Conservation (phyloP, 306 rosid genomes). For the Begonia loranthoides region DNA sequence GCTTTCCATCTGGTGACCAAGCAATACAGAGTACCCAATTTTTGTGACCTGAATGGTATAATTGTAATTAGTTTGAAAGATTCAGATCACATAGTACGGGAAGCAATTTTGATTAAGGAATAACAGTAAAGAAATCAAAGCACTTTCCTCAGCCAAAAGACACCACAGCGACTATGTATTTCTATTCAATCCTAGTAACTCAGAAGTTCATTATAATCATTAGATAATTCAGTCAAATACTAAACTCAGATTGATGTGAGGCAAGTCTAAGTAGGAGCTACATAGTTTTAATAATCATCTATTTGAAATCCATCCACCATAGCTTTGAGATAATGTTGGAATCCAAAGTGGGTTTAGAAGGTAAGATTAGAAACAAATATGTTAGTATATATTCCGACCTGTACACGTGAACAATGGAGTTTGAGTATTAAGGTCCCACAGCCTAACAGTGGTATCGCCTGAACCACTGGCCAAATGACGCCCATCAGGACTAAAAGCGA, state of each 20-base stretch:
- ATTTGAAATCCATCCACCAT: too few species aligned
- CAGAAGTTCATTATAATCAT: too few species aligned
- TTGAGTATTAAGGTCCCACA: constrained; percentile 90
- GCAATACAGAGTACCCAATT: constrained; percentile 93
- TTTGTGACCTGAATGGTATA: constrained; percentile 52
- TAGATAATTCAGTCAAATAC: too few species aligned
- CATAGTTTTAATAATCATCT: too few species aligned
- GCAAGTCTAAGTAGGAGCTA: too few species aligned
- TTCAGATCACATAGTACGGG: not conserved
- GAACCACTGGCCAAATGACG: constrained; percentile 90
- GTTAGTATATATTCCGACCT: constrained; percentile 34
- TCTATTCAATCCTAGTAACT: too few species aligned
- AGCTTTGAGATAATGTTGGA: too few species aligned
- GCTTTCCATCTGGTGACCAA: constrained; percentile 88
- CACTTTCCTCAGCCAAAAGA: too few species aligned
- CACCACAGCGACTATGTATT: too few species aligned
- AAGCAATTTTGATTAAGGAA: not conserved
- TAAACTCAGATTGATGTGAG: too few species aligned
- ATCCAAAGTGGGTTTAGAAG: not conserved
- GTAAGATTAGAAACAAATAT: not conserved
- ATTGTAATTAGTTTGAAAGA: constrained; percentile 1
- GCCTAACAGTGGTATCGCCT: constrained; percentile 79
- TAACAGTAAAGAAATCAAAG: too few species aligned
- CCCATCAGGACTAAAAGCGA: constrained; percentile 95
- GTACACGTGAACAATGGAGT: constrained; percentile 73